Evolutionary conservation across 495 filamentous ascomycete species (phyloP).

Genomic region (Elaphomyces granulatus): DNA sequence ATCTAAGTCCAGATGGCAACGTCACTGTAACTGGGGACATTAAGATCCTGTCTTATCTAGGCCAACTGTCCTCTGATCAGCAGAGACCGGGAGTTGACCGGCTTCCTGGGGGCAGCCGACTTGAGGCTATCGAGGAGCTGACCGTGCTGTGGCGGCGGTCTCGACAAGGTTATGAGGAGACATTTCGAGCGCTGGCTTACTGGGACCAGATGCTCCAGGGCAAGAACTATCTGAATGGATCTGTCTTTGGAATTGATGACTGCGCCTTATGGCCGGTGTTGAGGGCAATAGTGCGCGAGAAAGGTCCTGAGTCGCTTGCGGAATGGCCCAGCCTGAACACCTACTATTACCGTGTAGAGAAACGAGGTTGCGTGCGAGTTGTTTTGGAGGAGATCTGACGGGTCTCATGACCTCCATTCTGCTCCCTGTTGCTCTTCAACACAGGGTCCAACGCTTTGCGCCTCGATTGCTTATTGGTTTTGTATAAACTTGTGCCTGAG

Average conservation of each 20-base stretch:
- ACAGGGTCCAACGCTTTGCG: too few species aligned
- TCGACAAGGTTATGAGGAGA: conserved; percentile 4
- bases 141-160: conserved; percentile 20
- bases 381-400: conserved; percentile 22
- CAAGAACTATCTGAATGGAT: conserved; percentile 42
- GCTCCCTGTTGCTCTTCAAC: too few species aligned
- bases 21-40: conserved; percentile 20
- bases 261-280: conserved; percentile 61
- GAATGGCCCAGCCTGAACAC: conserved; percentile 31
- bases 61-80: conserved; percentile 12
- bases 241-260: conserved; percentile 45
- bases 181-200: conserved; percentile 15
- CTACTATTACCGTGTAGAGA: conserved; percentile 39
- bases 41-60: conserved; percentile 20
- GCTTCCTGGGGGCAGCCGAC: conserved; percentile 19
- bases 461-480: too few species aligned
- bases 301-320: conserved; percentile 14
- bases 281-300: conserved; percentile 35
- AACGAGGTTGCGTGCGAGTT: conserved; percentile 33
- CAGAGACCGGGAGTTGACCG: conserved; percentile 20
- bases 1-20: conserved; percentile 15
- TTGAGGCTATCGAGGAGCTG: conserved; percentile 22
- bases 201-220: conserved; percentile 38
- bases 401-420: too few species aligned
- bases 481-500: too few species aligned